Evolutionary conservation across 2,329 filamentous ascomycete genomes (phyloP).

Genomic region (Cercospora sp.): DNA sequence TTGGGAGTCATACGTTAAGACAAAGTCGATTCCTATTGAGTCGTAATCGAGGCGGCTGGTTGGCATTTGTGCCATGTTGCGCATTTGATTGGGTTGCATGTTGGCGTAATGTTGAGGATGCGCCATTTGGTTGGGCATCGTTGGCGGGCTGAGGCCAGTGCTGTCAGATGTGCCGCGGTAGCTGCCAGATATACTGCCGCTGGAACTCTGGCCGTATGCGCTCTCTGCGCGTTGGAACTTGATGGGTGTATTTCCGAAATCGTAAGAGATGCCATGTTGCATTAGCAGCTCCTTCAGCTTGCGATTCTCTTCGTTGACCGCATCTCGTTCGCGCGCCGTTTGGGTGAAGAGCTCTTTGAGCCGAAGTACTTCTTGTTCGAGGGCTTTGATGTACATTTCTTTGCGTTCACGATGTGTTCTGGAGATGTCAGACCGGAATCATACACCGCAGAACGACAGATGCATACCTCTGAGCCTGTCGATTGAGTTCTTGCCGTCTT

Average conservation of each 20-base stretch:
- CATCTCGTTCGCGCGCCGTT: slow-evolving; percentile 72
- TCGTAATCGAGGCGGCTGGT: slow-evolving; percentile 65
- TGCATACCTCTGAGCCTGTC: slow-evolving; percentile 86
- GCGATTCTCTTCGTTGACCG: slow-evolving; percentile 74
- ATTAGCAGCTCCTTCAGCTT: slow-evolving; percentile 65
- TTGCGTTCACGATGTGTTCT: slow-evolving; percentile 97
- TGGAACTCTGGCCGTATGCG: slow-evolving; percentile 46
- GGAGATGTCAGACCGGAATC: slow-evolving; percentile 16
- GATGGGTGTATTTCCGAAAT: slow-evolving; percentile 44
- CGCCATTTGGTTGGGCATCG: slow-evolving; percentile 25
- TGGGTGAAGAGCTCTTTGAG: slow-evolving; percentile 82
- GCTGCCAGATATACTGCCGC: slow-evolving; percentile 63
- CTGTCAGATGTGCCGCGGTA: slow-evolving; percentile 53
- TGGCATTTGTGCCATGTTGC: slow-evolving; percentile 34
- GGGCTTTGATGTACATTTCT: slow-evolving; percentile 89
- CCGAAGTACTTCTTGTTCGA: slow-evolving; percentile 87
- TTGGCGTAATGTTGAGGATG: slow-evolving; percentile 10
- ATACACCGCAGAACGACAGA: neutral
- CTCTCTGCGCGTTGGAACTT: slow-evolving; percentile 40
- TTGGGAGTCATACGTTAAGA: slow-evolving; percentile 72
- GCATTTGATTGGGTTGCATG: slow-evolving; percentile 22
- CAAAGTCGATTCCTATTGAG: slow-evolving; percentile 84
- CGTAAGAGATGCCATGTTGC: slow-evolving; percentile 60
- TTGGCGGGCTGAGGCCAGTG: slow-evolving; percentile 50
- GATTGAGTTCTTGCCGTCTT: slow-evolving; percentile 86